phyloP scores from a whole-genome alignment of 1,284 basidiomycete genomes.

The Violaceomyces palustris region DNA sequence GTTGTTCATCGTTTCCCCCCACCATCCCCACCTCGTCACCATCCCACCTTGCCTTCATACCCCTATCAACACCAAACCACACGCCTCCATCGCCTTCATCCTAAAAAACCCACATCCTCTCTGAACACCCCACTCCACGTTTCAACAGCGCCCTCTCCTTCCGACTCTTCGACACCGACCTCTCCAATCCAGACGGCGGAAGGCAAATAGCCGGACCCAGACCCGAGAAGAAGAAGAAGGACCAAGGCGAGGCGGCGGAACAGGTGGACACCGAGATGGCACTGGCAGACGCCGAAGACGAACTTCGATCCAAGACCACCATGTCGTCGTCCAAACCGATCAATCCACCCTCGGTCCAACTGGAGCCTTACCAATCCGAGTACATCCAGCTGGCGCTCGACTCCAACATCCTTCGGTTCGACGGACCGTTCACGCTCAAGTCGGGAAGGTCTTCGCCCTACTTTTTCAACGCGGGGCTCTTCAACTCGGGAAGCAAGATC shows the following conservation, averaged over 20 bases:
- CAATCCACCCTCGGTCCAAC: too few species aligned
- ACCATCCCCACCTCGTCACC: too few species aligned
- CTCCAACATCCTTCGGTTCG: slow-evolving; percentile 43
- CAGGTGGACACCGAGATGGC: slow-evolving; percentile 10
- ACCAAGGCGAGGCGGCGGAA: background rate
- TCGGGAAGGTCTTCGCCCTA: slow-evolving; percentile 89
- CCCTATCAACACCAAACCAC: too few species aligned
- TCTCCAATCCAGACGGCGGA: slow-evolving; percentile 38
- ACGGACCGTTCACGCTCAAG: slow-evolving; percentile 60
- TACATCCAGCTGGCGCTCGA: slow-evolving; percentile 48
- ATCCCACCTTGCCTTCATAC: too few species aligned
- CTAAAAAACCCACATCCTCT: too few species aligned
- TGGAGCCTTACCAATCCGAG: slow-evolving; percentile 41
- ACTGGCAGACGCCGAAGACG: slow-evolving; percentile 20
- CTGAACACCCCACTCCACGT: too few species aligned
- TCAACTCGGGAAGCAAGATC: slow-evolving; percentile 71
- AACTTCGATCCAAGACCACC: slow-evolving; percentile 12
- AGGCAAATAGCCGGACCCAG: slow-evolving; percentile 38
- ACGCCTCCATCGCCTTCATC: too few species aligned
- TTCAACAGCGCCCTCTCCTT: slow-evolving; percentile 38
- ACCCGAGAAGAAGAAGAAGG: slow-evolving; percentile 11
- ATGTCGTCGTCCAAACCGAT: too few species aligned
- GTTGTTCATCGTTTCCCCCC: too few species aligned
- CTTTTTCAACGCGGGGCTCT: slow-evolving; percentile 93
- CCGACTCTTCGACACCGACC: slow-evolving; percentile 46